These are phyloP conservation scores for Pleurozium schreberi DNA, from an alignment of 225 moss, liverwort and hornwort species.

Conservation along the genomic window DNA sequence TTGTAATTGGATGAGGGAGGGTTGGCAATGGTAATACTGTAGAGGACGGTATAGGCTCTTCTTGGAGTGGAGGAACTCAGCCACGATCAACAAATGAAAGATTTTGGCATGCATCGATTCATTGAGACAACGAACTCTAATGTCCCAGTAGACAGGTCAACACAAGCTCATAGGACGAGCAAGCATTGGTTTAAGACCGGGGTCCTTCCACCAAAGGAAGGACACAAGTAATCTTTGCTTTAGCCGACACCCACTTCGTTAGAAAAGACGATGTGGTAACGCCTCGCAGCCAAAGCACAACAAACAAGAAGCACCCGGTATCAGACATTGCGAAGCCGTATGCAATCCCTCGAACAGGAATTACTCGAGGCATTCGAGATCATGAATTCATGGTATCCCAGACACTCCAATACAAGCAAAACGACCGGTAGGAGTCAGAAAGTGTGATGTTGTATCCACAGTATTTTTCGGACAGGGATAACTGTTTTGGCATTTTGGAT, in stretches of 20 bases:
- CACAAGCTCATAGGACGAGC: not conserved
- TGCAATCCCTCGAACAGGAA: too few species aligned
- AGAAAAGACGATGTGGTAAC: not conserved
- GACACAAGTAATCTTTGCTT: not conserved
- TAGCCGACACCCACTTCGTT: not conserved
- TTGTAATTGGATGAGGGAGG: not conserved
- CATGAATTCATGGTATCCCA: too few species aligned
- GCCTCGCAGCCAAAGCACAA: not conserved
- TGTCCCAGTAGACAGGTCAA: conserved; percentile 4
- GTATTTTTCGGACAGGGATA: conserved; percentile 7
- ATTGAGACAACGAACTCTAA: not conserved
- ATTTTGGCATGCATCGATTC: not conserved
- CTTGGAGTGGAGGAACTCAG: not conserved
- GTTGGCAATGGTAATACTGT: too few species aligned
- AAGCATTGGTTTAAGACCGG: not conserved
- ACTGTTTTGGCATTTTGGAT: conserved; percentile 3
- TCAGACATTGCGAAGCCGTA: too few species aligned
- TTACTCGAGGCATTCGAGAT: accelerated
- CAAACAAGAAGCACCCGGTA: accelerated
- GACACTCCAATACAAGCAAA: too few species aligned
- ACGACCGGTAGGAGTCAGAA: not conserved
- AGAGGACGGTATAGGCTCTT: too few species aligned
- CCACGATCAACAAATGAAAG: too few species aligned
- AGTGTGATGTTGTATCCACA: conserved; percentile 1
- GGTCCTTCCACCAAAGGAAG: not conserved